Percentiles rank a stretch among this genome's conserved stretches.
phyloP scores from a whole-genome alignment of 257 asterid genomes.

The Nicotiana knightiana region DNA sequence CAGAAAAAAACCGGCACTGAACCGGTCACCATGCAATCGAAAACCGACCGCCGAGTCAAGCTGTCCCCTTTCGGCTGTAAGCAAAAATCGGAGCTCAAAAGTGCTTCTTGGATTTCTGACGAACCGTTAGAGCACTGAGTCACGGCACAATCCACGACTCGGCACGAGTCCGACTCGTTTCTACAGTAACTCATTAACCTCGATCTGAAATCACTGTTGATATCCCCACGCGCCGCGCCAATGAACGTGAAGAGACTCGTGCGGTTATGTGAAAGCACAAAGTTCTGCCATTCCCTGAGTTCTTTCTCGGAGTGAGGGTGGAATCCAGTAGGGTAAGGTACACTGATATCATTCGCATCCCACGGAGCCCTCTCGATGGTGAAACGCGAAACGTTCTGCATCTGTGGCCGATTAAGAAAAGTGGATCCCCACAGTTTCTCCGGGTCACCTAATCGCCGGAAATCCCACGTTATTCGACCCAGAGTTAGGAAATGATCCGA shows the following conservation, averaged over 20 bases:
- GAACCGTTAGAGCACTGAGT: constrained; percentile 40
- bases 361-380: constrained; percentile 66
- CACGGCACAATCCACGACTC: constrained; percentile 50
- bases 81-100: constrained; percentile 64
- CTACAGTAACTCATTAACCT: constrained; percentile 36
- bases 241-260: constrained; percentile 47
- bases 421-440: constrained; percentile 69
- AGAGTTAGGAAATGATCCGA: constrained; percentile 74
- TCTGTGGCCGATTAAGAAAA: constrained; percentile 56
- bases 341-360: constrained; percentile 59
- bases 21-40: constrained; percentile 84
- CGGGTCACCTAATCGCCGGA: constrained; percentile 56
- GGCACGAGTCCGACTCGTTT: constrained; percentile 37
- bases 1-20: constrained; percentile 77
- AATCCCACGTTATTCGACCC: constrained; percentile 78
- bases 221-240: constrained; percentile 39
- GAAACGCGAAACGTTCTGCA: constrained; percentile 54
- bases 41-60: constrained; percentile 50
- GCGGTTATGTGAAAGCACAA: constrained; percentile 36
- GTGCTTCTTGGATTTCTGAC: constrained; percentile 28
- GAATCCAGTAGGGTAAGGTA: constrained; percentile 91
- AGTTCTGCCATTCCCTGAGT: constrained; percentile 50
- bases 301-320: constrained; percentile 56
- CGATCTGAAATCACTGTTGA: constrained; percentile 43
- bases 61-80: constrained; percentile 80